phyloP scores from a whole-genome alignment of 768 basidiomycete genomes.

The Crassisporium funariophilum region DNA sequence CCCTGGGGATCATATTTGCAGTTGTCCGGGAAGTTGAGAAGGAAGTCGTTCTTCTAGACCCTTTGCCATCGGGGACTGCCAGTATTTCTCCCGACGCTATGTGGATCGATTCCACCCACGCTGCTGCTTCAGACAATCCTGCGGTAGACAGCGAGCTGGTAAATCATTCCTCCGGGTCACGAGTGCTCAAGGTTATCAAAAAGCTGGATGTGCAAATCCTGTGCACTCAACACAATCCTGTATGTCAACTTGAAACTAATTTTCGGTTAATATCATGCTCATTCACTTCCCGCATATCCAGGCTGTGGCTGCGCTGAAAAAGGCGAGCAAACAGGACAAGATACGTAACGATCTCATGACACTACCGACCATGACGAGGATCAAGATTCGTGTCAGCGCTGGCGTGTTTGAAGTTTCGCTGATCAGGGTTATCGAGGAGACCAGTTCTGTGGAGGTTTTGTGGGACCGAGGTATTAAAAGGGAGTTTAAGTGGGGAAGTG shows the following conservation, averaged over 20 bases:
- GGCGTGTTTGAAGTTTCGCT: slow-evolving; percentile 89
- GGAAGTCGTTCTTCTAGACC: slow-evolving; percentile 70
- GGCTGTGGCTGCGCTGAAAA: slow-evolving; percentile 76
- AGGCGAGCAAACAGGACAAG: slow-evolving; percentile 72
- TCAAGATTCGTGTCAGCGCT: slow-evolving; percentile 83
- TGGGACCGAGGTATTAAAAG: slow-evolving; percentile 77
- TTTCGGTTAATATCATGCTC: slow-evolving; percentile 1
- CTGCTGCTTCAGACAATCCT: too few species aligned
- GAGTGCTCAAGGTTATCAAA: slow-evolving; percentile 66
- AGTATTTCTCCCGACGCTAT: slow-evolving; percentile 4
- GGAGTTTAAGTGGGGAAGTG: slow-evolving; percentile 83
- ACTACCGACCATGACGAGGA: slow-evolving; percentile 68
- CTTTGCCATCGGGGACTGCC: slow-evolving; percentile 19
- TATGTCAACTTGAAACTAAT: slow-evolving; percentile 41
- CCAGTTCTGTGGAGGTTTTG: slow-evolving; percentile 72
- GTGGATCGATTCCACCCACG: slow-evolving; percentile 8
- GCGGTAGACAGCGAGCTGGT: slow-evolving; percentile 9
- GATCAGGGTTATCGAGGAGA: slow-evolving; percentile 68
- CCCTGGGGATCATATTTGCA: slow-evolving; percentile 56
- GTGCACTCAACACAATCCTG: slow-evolving; percentile 90
- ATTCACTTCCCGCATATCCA: slow-evolving; percentile 29
- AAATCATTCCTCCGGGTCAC: slow-evolving; percentile 14
- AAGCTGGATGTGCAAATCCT: slow-evolving; percentile 76
- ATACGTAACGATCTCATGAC: slow-evolving; percentile 70
- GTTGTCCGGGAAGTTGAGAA: slow-evolving; percentile 76